These are phyloP conservation scores for Candida palmyrensis DNA, from an alignment of 805 yeast species.

Conservation along the genomic window DNA sequence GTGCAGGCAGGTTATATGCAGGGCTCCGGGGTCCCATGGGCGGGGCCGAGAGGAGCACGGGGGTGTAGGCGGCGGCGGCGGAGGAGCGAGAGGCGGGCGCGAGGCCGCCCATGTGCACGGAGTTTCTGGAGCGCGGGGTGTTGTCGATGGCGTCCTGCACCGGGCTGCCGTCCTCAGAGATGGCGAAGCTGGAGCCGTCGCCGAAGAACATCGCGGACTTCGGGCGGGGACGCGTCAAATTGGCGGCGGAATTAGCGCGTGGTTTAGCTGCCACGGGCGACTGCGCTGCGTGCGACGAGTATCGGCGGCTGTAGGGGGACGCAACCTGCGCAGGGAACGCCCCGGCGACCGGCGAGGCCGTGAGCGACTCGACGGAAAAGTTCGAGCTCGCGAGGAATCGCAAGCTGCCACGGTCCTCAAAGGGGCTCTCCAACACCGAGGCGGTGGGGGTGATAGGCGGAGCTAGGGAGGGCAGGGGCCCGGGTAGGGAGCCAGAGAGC, in stretches of 20 bases:
- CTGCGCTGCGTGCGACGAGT: no score
- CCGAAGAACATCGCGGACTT: constrained; percentile 29
- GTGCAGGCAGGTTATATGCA: background rate
- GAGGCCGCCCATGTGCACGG: constrained; percentile 10
- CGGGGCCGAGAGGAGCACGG: constrained; percentile 16
- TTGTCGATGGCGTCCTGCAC: constrained; percentile 11
- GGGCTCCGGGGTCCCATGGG: constrained; percentile 12
- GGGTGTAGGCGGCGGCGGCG: constrained; percentile 6
- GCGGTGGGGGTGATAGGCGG: no score
- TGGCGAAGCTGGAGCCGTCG: constrained; percentile 21
- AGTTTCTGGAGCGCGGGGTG: constrained; percentile 17
- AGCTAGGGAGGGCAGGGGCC: no score
- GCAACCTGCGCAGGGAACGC: background rate
- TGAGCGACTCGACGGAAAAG: constrained; percentile 33
- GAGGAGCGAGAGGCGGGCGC: background rate
- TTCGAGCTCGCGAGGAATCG: constrained; percentile 31
- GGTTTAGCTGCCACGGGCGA: no score
- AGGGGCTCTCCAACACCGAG: no score
- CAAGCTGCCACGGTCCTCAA: no score
- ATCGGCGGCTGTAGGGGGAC: background rate
- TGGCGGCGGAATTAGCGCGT: no score
- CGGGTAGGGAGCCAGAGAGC: no score
- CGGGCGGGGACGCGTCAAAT: constrained; percentile 17
- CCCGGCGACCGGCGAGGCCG: constrained; percentile 5
- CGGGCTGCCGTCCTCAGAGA: constrained; percentile 23